Base-by-base conservation (phyloP, 306 rosid species). In the Alnus glutinosa region DNA sequence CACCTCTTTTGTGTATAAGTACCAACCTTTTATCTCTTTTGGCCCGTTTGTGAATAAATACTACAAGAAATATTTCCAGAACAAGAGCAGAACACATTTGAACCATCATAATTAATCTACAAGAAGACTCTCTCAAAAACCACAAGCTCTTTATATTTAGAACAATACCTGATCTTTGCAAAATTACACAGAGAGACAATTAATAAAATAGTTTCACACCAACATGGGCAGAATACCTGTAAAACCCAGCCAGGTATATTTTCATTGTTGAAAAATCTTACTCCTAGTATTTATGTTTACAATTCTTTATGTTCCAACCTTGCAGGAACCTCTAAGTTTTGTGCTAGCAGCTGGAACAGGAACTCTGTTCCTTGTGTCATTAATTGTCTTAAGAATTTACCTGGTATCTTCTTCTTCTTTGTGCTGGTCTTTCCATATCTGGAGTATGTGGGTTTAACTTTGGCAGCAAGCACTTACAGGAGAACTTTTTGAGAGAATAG, bases 291-390 rank as follows among this genome's bases (percentile, higher is more conserved):
- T 42, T 58, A 70, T 64, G 69, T 47, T 83, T 47, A 50, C 72
- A 14, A 6, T 16, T 39, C 47, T n/a, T 37, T 28, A 55, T 16
- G 54, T 74, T 73, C 23, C 76, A 78, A 78, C 84, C 80, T 75
- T 85, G 87, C 98, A 95, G 98, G 99, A 95, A 71, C 99, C 99
- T 77, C 80, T 93, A 73, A 82, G 92, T 79, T 95, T 95, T 84
- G 86, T 85, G 85, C 94, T 95, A 59, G 96, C 99, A 55, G 97
- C 97, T 82, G 99, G 99, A 82, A 90, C 93, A 70, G 98, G 99
- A 88, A 93, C 98, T 37, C 98, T 95, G 55, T 90, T 95, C 90
- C 90, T 93, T 57, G 98, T 95, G 66, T 91, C 96, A 7, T 74
- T 95, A 84, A 90, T 95, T 67, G 84, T 93, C 73, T 80, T 95